Base-by-base conservation (phyloP, 148 eudicot species). In the Simmondsia chinensis region DNA sequence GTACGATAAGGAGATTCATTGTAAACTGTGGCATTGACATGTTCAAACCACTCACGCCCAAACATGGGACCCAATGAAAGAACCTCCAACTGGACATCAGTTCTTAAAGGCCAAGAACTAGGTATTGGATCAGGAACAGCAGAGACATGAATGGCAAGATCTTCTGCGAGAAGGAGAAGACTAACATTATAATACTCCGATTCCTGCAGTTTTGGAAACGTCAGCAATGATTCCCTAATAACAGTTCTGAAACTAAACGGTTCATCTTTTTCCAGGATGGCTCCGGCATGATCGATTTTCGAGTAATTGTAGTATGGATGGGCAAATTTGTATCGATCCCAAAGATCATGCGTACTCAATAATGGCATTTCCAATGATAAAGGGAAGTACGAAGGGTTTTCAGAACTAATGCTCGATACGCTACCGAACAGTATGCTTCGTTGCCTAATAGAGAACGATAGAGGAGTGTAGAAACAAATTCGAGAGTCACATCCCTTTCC, bases 61-160 rank as follows among this genome's bases (percentile, higher is more conserved):
- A 83, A 72, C 67, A 81, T 59, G 19, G 93, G 73, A 32, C 95
- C 95, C 13, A 89, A 43, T 15, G 97, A 65, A 28, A 89, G 58
- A 34, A 89, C 61, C 49, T 74, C 80, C 78, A 84, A 38, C 40
- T 63, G 59, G 14, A 89, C 35, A 49, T 66, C 50, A 23, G 73
- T 63, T 65, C 68, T 70, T 6, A 57, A 43, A 37, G 57, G 43
- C 43, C 21, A 51, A 44, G 64, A 49, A 40, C 12, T 49, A 22
- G 74, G 70, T 17, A 52, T 43, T 5, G 83, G 77, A 57, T 81
- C 72, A 18, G 78, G 71, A 24, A 67, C 50, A 31, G 82, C 88
- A 9, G 73, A 23, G 5, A 68, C 54, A 37, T 81, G 80, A 44
- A 89, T 74, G 15, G 95, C 73, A 50, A 89, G 87, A 65, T 89